A percentile compares a stretch with the other conserved stretches of the same genome.
Conservation (phyloP, 2,329 filamentous ascomycete species). For the Aspergillus intermedius region DNA sequence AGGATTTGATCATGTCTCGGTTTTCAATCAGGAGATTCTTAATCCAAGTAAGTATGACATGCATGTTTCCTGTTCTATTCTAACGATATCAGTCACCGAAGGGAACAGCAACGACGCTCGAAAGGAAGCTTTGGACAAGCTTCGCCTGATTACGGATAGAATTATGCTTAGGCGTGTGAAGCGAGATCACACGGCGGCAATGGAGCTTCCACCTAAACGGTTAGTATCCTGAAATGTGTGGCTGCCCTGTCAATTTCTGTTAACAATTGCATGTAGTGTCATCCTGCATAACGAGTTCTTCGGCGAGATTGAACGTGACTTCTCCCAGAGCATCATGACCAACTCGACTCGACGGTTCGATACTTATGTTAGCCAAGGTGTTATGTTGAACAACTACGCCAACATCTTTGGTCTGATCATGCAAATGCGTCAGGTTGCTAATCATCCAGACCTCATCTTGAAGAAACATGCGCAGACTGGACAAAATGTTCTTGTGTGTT, state of each 20-base stretch:
- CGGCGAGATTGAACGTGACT: slow-evolving; percentile 90
- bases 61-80: slow-evolving; percentile 39
- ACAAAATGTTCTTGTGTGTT: slow-evolving; percentile 84
- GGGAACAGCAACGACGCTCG: slow-evolving; percentile 48
- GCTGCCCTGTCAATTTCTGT: neutral
- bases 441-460: slow-evolving; percentile 88
- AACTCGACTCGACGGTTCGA: slow-evolving; percentile 84
- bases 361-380: slow-evolving; percentile 89
- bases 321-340: slow-evolving; percentile 92
- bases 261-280: slow-evolving; percentile 43
- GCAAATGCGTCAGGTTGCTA: slow-evolving; percentile 97
- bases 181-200: slow-evolving; percentile 83
- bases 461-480: slow-evolving; percentile 81
- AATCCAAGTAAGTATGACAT: slow-evolving; percentile 55
- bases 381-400: slow-evolving; percentile 94
- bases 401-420: slow-evolving; percentile 99
- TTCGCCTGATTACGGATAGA: slow-evolving; percentile 80
- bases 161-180: slow-evolving; percentile 97
- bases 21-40: slow-evolving; percentile 91
- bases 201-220: slow-evolving; percentile 95
- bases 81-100: slow-evolving; percentile 48
- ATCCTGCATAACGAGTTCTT: slow-evolving; percentile 93
- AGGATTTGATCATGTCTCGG: slow-evolving; percentile 63
- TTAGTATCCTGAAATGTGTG: slow-evolving; percentile 14
- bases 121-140: slow-evolving; percentile 65